phyloP scores from a whole-genome alignment of 352 stramenopile species.

The Nothophytophthora sp. region DNA sequence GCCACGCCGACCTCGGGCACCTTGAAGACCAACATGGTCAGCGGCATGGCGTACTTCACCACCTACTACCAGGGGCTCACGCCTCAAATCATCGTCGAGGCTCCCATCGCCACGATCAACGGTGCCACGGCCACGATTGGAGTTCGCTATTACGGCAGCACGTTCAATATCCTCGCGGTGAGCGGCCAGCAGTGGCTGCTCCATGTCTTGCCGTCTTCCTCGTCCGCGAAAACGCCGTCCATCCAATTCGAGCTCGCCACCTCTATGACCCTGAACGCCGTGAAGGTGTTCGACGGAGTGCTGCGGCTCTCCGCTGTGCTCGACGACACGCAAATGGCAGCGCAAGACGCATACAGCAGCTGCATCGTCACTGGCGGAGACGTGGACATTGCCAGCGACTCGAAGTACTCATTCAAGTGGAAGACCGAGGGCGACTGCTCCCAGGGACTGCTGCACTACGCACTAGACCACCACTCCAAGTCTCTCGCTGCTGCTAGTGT shows the following conservation, averaged over 20 bases:
- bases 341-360: conserved; percentile 52
- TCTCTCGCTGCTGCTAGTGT: conserved; percentile 22
- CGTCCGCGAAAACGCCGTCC: too few relatives aligned
- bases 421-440: conserved; percentile 42
- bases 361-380: conserved; percentile 56
- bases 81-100: conserved; percentile 40
- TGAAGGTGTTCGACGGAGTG: too few relatives aligned
- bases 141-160: too few relatives aligned
- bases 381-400: conserved; percentile 44
- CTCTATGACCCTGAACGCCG: too few relatives aligned
- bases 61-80: conserved; percentile 53
- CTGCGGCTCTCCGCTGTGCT: too few relatives aligned
- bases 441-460: conserved; percentile 61
- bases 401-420: conserved; percentile 64
- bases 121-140: conserved; percentile 34
- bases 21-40: conserved; percentile 32
- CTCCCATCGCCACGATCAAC: conserved; percentile 43
- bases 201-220: too few relatives aligned
- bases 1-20: too few relatives aligned
- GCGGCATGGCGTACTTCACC: conserved; percentile 70
- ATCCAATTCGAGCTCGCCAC: too few relatives aligned
- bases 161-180: too few relatives aligned
- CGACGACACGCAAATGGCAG: conserved; percentile 34
- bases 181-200: too few relatives aligned
- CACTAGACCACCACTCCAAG: conserved; percentile 58